Conservation (phyloP, 106 monocot species). For the Dioscorea alata region DNA sequence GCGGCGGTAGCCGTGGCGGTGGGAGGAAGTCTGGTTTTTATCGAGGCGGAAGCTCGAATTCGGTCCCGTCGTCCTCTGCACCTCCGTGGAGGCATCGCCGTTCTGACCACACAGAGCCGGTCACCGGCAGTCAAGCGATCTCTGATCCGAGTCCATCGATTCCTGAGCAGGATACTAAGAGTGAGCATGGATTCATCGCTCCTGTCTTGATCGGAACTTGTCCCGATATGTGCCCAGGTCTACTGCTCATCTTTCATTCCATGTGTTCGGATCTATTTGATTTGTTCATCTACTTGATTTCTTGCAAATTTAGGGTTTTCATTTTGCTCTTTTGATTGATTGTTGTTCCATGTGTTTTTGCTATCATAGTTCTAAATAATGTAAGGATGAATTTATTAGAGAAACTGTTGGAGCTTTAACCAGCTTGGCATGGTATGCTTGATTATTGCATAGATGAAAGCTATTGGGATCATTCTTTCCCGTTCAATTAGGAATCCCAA, state of each 20-base stretch:
- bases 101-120: background rate
- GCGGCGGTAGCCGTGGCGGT: background rate
- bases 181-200: background rate
- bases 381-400: background rate
- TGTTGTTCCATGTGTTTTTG: background rate
- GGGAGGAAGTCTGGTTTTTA: background rate
- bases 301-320: background rate
- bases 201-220: constrained; percentile 22
- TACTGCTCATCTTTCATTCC: background rate
- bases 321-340: background rate
- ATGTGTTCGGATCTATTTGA: background rate
- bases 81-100: background rate
- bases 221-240: constrained; percentile 51
- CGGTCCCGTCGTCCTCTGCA: background rate
- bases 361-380: background rate
- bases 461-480: too few species aligned
- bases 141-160: background rate
- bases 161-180: background rate
- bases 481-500: too few species aligned
- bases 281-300: background rate
- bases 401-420: background rate
- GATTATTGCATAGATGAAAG: too few species aligned
- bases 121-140: background rate
- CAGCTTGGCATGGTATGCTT: too few species aligned
- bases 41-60: background rate